Base-by-base conservation (phyloP, 176 grass and related monocot species). In the Pharus latifolius region DNA sequence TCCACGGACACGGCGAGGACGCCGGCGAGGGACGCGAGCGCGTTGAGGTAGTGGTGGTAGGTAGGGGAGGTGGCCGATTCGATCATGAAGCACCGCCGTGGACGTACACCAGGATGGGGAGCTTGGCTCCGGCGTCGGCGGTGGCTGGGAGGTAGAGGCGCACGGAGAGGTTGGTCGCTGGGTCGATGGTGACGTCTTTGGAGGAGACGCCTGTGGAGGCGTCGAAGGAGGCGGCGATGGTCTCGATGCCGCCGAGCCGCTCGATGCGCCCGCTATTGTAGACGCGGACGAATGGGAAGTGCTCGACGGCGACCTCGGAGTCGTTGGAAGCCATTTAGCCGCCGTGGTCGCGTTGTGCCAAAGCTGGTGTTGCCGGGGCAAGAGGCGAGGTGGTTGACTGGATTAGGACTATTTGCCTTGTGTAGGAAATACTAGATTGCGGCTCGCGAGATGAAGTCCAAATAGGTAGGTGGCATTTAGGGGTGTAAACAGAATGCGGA, bases 191-290 rank as follows among this genome's bases (percentile, higher is more conserved):
- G 84, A 92, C 62, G 78, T 91, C 80, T 74, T 91, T 91, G 57
- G 88, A 87, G 15, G 34, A 12, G 18, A 82, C 76, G 19, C 82
- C 75, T 23, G 75, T 77, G 27, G 78, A 24, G 0, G 49, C 60
- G 63, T 85, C 76, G 35, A 71, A n/a, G 3, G 75, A 74, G 33
- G 83, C 77, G 0, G 73, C 48, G 0, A 80, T 70, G 1, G 80
- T 35, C 16, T 62, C 42, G 25, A 47, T 83, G 52, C 54, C 78
- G 24, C 44, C 6, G 26, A 75, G 81, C 24, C 86, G 86, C 43
- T 95, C 76, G 44, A 95, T n/a, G 61, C 73, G 80, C 16, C 91
- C 86, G 56, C 80, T 79, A 67, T 42, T 84, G 86, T 89, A 89
- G 37, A 75, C 49, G 65, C 76, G 76, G 29, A 95, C 65, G 54